Evolutionary conservation across 2,329 filamentous ascomycete genomes (phyloP).

Genomic region (Aspergillus brasiliensis): DNA sequence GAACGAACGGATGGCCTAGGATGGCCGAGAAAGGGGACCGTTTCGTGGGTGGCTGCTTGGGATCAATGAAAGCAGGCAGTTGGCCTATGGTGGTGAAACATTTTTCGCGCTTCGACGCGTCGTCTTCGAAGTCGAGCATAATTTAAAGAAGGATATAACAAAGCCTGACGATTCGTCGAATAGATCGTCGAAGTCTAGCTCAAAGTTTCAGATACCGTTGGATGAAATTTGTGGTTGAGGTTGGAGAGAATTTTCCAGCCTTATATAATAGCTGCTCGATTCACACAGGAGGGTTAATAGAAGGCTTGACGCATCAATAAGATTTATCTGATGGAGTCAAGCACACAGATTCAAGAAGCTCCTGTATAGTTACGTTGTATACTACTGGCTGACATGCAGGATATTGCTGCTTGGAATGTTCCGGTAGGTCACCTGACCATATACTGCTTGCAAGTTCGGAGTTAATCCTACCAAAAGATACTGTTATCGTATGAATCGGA

Average conservation of each 20-base stretch:
- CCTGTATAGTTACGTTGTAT: not conserved
- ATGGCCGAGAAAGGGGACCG: slow-evolving; percentile 76
- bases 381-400: not conserved
- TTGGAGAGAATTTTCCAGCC: not conserved
- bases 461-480: no score
- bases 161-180: no score
- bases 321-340: not conserved
- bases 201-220: not conserved
- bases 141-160: not conserved
- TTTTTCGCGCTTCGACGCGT: slow-evolving; percentile 53
- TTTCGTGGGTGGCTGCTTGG: slow-evolving; percentile 68
- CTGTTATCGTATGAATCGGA: no score
- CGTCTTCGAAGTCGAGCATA: slow-evolving; percentile 50
- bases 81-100: slow-evolving; percentile 72
- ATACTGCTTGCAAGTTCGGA: not conserved
- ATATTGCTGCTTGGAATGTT: not conserved
- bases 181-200: not conserved
- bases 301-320: not conserved
- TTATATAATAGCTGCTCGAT: not conserved
- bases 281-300: not conserved
- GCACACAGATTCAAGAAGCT: not conserved
- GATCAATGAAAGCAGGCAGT: slow-evolving; percentile 69
- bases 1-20: slow-evolving; percentile 64
- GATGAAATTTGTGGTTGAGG: not conserved
- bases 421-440: slow-evolving; percentile 4